Conservation (phyloP, 306 rosid genomes). For the Arachis stenosperma region DNA sequence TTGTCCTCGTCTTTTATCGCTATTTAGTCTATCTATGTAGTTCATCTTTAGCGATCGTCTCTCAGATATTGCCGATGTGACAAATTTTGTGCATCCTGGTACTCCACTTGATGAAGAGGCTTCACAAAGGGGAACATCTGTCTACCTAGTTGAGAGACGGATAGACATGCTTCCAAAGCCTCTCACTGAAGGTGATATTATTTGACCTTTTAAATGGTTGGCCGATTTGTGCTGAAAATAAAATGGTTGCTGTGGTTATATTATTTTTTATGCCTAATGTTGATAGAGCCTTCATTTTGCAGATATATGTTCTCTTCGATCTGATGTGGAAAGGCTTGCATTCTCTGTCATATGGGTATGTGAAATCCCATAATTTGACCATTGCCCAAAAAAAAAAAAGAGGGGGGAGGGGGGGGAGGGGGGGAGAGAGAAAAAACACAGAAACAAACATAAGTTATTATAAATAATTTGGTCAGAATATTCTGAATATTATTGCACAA, state of each 20-base stretch:
- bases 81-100: constrained; percentile 88
- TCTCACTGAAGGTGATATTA: constrained; percentile 81
- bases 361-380: constrained; percentile 30
- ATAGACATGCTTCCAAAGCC: constrained; percentile 99
- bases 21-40: constrained; percentile 24
- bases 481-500: background rate
- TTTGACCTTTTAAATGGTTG: constrained; percentile 23
- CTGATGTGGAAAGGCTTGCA: constrained; percentile 97
- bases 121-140: constrained; percentile 95
- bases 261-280: constrained; percentile 2
- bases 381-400: background rate
- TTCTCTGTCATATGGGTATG: constrained; percentile 97
- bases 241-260: background rate
- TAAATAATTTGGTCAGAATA: constrained; percentile 3
- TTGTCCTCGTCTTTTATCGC: constrained; percentile 6
- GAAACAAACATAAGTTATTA: no score
- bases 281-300: constrained; percentile 47
- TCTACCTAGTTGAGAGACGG: constrained; percentile 93
- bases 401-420: no score
- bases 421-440: no score
- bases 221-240: background rate
- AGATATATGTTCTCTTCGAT: constrained; percentile 97
- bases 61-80: constrained; percentile 97
- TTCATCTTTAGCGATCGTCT: constrained; percentile 57
- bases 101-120: constrained; percentile 95